These are phyloP conservation scores for Kwoniella botswanensis DNA, from an alignment of 768 basidiomycete genomes.

Conservation along the genomic window DNA sequence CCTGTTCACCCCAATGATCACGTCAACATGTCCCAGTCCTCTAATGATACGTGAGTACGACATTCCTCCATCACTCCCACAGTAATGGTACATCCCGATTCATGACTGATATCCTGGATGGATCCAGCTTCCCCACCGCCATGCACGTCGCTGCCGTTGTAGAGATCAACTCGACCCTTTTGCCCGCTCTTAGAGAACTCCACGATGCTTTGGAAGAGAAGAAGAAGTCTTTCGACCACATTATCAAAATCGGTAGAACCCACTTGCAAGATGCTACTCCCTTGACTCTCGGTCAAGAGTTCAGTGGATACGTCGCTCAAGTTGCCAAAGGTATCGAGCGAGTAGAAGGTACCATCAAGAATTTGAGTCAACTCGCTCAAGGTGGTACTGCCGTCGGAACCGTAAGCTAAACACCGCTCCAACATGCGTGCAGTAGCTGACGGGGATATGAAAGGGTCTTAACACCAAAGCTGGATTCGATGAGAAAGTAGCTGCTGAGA, in stretches of 20 bases:
- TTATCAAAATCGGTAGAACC: constrained; percentile 98
- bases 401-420: constrained; percentile 61
- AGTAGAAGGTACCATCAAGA: constrained; percentile 77
- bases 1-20: constrained; percentile 99
- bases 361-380: constrained; percentile 87
- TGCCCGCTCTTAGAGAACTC: constrained; percentile 85
- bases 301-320: constrained; percentile 97
- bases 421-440: constrained; percentile 4
- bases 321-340: constrained; percentile 86
- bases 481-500: constrained; percentile 87
- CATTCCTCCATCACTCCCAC: not conserved
- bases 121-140: constrained; percentile 87
- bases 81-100: not conserved
- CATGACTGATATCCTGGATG: not conserved
- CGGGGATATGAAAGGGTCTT: constrained; percentile 68
- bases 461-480: constrained; percentile 98
- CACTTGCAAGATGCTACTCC: constrained; percentile 98
- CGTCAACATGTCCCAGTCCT: constrained; percentile 98
- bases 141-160: constrained; percentile 98
- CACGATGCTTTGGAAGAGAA: constrained; percentile 83
- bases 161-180: constrained; percentile 75
- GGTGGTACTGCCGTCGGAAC: constrained; percentile 99
- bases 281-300: constrained; percentile 96
- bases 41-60: constrained; percentile 86
- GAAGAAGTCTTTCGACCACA: constrained; percentile 78